Evolutionary conservation across 805 yeast genomes (phyloP), one percentile per base, ranked within the genome.

Genomic region (Naumovozyma baii): DNA sequence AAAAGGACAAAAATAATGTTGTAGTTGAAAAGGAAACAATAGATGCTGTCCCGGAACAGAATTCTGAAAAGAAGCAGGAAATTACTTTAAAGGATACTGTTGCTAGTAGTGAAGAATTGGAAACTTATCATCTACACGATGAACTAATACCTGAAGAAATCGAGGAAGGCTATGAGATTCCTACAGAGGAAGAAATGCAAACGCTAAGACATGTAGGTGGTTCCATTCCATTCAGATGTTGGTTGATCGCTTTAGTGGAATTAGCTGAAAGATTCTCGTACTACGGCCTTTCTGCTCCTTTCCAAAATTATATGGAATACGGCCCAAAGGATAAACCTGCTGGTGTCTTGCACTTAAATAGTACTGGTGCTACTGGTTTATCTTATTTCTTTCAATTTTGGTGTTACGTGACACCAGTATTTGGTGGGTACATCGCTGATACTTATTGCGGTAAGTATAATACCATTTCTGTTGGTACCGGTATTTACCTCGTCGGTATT

Each of bases 101-200:
- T 7, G 26, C 18, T 4, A 18, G 20, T 12, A 30, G 33, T 18
- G 42, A 39, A 13, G 39, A 42, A 22, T 36, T 40, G 3, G 41
- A 42, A 22, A 31, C 39, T 19, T 39, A 42, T 29, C 32, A 42
- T 18, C 3, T 42, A 3, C 12, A 76, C 18, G 87, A 81, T 33
- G 90, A 81, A n/a, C n/a, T n/a, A n/a, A n/a, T n/a, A n/a, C n/a
- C n/a, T 40, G 90, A 83, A 42, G 95, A 83, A 56, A 61, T 78
- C 37, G 95, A 86, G 51, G 84, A 92, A 0, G 96, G 88, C 4
- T 96, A 90, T 57, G 47, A 46, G 37, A 25, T 31, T 1, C 63
- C 63, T 16, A 59, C 62, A 2, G 55, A 48, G 19, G 62, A 57
- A 31, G 63, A 59, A 39, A 33, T 51, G 47, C 38, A 37, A 15